A percentile compares a stretch with the other conserved stretches of the same genome.
Evolutionary conservation across 129 eudicot genomes (phyloP).

Genomic region (Rutidosis leptorrhynchoides): DNA sequence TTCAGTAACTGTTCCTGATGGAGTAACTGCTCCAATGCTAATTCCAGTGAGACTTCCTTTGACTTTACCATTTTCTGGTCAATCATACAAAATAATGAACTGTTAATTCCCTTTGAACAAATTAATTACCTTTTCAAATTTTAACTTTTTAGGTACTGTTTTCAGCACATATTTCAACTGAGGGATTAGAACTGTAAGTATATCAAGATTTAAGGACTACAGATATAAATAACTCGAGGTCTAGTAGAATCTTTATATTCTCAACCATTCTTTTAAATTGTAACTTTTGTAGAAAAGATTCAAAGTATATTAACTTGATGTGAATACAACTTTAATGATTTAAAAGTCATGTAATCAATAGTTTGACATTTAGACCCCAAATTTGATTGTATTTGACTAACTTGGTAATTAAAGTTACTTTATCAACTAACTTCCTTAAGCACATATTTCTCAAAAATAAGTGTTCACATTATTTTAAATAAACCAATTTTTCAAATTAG

Average conservation of each 20-base stretch:
- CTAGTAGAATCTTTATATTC: neutral
- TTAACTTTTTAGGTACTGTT: no score
- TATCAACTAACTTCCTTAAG: no score
- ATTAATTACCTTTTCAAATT: neutral
- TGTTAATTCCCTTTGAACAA: slow-evolving; percentile 2
- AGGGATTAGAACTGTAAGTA: no score
- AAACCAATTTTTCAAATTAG: no score
- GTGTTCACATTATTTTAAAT: no score
- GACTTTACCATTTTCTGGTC: slow-evolving; percentile 55
- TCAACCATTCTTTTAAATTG: neutral
- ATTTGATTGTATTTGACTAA: slow-evolving; percentile 14
- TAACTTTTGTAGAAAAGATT: neutral
- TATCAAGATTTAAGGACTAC: no score
- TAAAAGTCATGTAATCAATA: neutral
- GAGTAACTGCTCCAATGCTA: slow-evolving; percentile 71
- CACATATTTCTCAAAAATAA: no score
- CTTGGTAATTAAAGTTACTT: no score
- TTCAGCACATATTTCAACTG: no score
- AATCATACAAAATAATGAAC: neutral
- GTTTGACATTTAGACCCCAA: slow-evolving; percentile 1
- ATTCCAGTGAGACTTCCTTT: slow-evolving; percentile 91
- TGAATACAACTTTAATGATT: neutral
- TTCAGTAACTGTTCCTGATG: slow-evolving; percentile 41
- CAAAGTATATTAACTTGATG: neutral
- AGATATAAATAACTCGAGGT: no score